Base-by-base conservation (phyloP, 2,329 filamentous ascomycete species). In the Penicillium sp. region DNA sequence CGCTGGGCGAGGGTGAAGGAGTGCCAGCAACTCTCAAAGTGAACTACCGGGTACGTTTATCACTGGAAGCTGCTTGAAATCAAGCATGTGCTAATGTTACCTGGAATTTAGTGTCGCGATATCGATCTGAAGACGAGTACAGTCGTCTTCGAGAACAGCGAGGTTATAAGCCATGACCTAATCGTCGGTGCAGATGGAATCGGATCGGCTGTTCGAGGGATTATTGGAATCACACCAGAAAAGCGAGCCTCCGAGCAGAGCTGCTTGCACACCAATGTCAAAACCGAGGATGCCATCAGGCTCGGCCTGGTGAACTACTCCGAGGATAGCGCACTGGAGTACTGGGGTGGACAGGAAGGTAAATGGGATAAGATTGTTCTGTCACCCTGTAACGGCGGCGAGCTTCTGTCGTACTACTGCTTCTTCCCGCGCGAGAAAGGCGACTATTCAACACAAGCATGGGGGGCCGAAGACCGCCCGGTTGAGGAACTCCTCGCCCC, bases 321-420 rank as follows among this genome's bases (percentile, higher is more conserved):
- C 0, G 67, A 79, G 35, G 71, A 89, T 73, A 77, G 71, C 27
- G 86, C 86, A 0, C 76, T 90, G 0, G 85, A 90, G 70, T 89
- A 88, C 76, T 89, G 87, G 87, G 87, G 87, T 27, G 87, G 87
- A 52, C 71, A 73, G 45, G 69, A 72, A 49, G 83, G 86, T 55
- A 85, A 83, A 66, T 84, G 78, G 79, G 83, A 89, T 72, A 90
- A 89, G 78, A 89, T 90, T 57, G 87, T 89, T 6, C 76, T 89
- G 2, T 88, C 86, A 0, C 86, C 87, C 6, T 89, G 87, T 75
- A 87, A 88, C 66, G 82, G 82, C 23, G 86, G 86, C 53, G 82
- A 82, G 59, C 75, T 89, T 3, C 77, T 89, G 3, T 88, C 85
- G 0, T 89, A 87, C 75, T 89, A 89, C 74, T 88, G 86, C 74